Evolutionary conservation across 345 rosid genomes (phyloP), one percentile per base, ranked within the genome.

Genomic region (Nephelium lappaceum): DNA sequence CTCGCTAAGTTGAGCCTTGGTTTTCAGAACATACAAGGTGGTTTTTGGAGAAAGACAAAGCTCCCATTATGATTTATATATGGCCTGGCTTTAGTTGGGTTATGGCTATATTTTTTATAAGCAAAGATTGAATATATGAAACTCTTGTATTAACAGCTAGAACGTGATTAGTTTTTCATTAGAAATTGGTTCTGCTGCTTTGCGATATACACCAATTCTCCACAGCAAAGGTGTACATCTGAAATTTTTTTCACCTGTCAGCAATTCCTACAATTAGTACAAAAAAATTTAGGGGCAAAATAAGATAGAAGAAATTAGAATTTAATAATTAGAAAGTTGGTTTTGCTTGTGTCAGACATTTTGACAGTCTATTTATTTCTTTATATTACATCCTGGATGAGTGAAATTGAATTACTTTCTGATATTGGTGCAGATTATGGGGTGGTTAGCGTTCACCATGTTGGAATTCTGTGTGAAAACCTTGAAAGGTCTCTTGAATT

Each of bases 401-500:
- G 11, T 55, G 23, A 65, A 15, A 38, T 39, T 41, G n/a, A 2
- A 67, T 53, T 55, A 42, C 51, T 72, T 68, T 42, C 47, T 70
- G 69, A 72, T 69, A 23, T 63, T 71, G 47, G 53, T 83, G 76
- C 87, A 96, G 98, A 96, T 84, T 93, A 90, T 76, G 99, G 97
- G 57, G 91, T 89, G 78, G 90, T 94, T 69, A 81, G 94, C 43
- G 82, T 93, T 65, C 99, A 96, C 71, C 99, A 96, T 49, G 99
- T 96, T 9, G 98, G 97, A 71, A 77, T 96, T 47, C 91, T 96
- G 42, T 93, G 99, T 47, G 87, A 90, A 71, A 90, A 91, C 86
- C 89, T 96, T 3, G 98, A 94, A 78, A 85, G 91, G 76, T 96
- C 99, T 5, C 91, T 96, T 1, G 92, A 91, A 53, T 96, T 91